Conservation (phyloP, 768 basidiomycete genomes). For the Leccinum subtestaceum region DNA sequence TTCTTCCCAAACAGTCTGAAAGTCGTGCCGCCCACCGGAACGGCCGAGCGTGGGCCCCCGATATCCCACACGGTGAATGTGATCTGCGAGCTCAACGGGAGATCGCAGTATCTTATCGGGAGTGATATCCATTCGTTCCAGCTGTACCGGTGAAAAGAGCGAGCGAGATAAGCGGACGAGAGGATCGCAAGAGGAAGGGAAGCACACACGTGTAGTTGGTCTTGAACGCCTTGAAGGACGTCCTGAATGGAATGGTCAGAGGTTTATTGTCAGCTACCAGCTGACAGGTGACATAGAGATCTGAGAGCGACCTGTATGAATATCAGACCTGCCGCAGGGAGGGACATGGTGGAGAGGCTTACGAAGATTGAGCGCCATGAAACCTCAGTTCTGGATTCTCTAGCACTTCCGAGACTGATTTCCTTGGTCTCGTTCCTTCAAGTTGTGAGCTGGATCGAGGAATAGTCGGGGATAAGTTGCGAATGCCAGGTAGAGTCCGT, state of each 20-base stretch:
- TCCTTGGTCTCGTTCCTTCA: constrained; percentile 74
- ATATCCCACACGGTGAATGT: constrained; percentile 97
- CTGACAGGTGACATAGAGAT: constrained; percentile 91
- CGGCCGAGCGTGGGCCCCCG: constrained; percentile 71
- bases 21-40: constrained; percentile 89
- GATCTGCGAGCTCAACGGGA: constrained; percentile 86
- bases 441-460: constrained; percentile 65
- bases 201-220: constrained; percentile 64
- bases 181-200: not conserved
- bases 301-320: constrained; percentile 70
- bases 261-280: constrained; percentile 92
- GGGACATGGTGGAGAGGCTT: constrained; percentile 14
- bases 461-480: not conserved
- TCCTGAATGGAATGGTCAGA: constrained; percentile 86
- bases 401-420: constrained; percentile 74
- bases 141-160: constrained; percentile 35
- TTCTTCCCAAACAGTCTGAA: constrained; percentile 92
- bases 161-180: not conserved
- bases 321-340: constrained; percentile 17
- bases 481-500: not conserved
- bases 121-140: constrained; percentile 97
- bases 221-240: constrained; percentile 91
- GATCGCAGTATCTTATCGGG: constrained; percentile 89
- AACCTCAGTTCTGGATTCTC: constrained; percentile 81
- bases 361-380: constrained; percentile 81